Evolutionary conservation across 495 filamentous ascomycete species (phyloP), one percentile per base, ranked within the genome.

Genomic region (Xylaria flabelliformis): DNA sequence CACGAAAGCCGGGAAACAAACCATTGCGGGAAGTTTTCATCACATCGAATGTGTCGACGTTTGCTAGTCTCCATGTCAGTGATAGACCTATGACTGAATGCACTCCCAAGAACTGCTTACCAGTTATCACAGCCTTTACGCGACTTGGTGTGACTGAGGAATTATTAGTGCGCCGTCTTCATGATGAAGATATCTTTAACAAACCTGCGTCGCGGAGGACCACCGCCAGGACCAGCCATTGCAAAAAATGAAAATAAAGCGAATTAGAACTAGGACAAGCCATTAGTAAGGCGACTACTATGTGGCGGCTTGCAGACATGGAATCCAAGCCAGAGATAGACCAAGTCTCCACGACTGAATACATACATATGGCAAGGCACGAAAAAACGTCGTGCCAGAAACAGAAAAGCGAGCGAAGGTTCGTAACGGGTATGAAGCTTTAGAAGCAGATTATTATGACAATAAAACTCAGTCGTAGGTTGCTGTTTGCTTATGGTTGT

Each of bases 11-110:
- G 44, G 34, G 44, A 51, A 67, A 82, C 86, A 74, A 87, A 98
- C 95, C 96, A 99, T 90, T 99, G 96, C 29, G 97, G 96, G 76
- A 95, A 97, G 71, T 88, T 97, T 82, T 99, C 97, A 81, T 99
- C 96, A 83, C 96, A 99, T 71, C 96, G 90, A 80, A 99, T 98
- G 83, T 99, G 96, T 77, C 96, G 90, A 81, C 91, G 90, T 87
- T 99, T 99, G 88, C 82, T 83, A 71, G 62, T 36, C 34, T 50
- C 34, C 19, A 10, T 65, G 73, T 82, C 61, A 81, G 76, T 75
- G 73, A 32, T 44, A 34, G 13, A 39, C 32, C 21, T 4, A 41
- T 8, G 53, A 46, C 46, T 21, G 44, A 48, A 15, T 10, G 29
- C 29, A 32, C 10, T 51, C 34, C 15, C 41, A 24, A 65, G 36